These are phyloP conservation scores for Diaporthe caulivora DNA, from an alignment of 2,329 filamentous ascomycete species.

Conservation along the genomic window DNA sequence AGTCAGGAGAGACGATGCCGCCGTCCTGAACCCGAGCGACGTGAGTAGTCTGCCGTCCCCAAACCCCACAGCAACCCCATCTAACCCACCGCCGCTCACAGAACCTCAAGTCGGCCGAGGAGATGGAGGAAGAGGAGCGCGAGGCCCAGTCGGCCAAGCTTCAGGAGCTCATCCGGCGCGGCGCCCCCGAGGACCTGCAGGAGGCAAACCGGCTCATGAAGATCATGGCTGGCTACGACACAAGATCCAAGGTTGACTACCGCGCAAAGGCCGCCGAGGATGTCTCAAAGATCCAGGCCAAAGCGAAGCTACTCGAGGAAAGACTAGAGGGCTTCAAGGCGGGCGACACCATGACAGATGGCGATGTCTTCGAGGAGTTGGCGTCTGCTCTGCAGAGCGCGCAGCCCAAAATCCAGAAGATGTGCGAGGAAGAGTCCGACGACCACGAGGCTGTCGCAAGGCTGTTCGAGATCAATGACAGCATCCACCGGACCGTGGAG, in stretches of 20 bases:
- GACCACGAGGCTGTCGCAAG: slow-evolving; percentile 96
- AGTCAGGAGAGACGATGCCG: slow-evolving; percentile 91
- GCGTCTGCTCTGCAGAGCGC: slow-evolving; percentile 90
- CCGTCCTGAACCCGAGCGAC: slow-evolving; percentile 96
- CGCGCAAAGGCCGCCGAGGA: slow-evolving; percentile 97
- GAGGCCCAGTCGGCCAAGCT: slow-evolving; percentile 98
- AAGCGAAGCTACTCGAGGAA: slow-evolving; percentile 91
- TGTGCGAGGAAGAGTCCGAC: slow-evolving; percentile 99
- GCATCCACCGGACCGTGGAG: slow-evolving; percentile 96
- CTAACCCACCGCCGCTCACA: slow-evolving; percentile 55
- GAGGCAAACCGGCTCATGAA: slow-evolving; percentile 99
- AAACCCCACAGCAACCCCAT: not conserved
- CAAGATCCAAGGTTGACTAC: slow-evolving; percentile 95
- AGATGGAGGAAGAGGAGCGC: slow-evolving; percentile 97
- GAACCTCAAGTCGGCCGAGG: slow-evolving; percentile 96
- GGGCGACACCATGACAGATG: slow-evolving; percentile 81
- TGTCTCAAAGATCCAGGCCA: slow-evolving; percentile 93
- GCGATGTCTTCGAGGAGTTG: slow-evolving; percentile 83
- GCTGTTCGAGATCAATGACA: slow-evolving; percentile 97
- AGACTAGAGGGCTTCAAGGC: slow-evolving; percentile 86
- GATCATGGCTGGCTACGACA: slow-evolving; percentile 98
- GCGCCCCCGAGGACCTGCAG: slow-evolving; percentile 91
- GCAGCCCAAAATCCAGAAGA: slow-evolving; percentile 98
- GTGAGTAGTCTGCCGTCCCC: slow-evolving; percentile 67
- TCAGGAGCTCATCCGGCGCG: slow-evolving; percentile 93